Percentiles rank a stretch among this genome's conserved stretches.
Conservation (phyloP, 1,139 yeast genomes). For the Protomyces gravidus region DNA sequence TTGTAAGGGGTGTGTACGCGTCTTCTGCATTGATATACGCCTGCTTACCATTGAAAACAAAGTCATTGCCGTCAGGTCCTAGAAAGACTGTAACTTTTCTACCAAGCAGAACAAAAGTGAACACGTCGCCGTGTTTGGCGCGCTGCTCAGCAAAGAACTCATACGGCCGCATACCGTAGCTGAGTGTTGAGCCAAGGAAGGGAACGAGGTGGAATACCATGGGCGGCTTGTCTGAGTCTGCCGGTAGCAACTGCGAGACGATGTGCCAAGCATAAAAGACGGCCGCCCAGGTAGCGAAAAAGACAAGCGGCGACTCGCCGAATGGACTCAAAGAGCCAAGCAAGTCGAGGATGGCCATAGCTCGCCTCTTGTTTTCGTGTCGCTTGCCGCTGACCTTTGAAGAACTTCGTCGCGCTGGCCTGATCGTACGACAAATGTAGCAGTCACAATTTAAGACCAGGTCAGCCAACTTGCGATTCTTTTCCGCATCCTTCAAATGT, state of each 20-base stretch:
- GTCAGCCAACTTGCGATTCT: too few relatives aligned
- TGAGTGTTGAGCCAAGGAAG: conserved; percentile 87
- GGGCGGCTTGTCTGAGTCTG: conserved; percentile 63
- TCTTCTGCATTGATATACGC: conserved; percentile 93
- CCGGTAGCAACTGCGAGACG: conserved; percentile 26
- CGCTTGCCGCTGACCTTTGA: neutral
- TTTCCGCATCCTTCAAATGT: too few relatives aligned
- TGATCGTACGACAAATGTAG: neutral
- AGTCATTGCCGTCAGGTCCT: conserved; percentile 97
- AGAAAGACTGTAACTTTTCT: conserved; percentile 90
- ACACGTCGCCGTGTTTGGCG: conserved; percentile 70
- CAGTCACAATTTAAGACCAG: neutral
- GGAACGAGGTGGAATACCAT: conserved; percentile 90
- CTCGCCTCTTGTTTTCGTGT: neutral
- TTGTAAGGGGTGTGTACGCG: conserved; percentile 89
- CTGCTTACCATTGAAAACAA: conserved; percentile 83
- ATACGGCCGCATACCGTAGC: conserved; percentile 89
- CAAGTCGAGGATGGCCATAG: conserved; percentile 26
- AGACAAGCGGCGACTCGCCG: conserved; percentile 19
- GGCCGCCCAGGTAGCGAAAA: conserved; percentile 22
- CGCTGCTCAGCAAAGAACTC: conserved; percentile 55
- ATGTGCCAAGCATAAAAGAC: conserved; percentile 28
- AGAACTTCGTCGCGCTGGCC: too few relatives aligned
- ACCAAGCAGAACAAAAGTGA: conserved; percentile 83
- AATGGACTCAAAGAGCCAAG: conserved; percentile 12